Evolutionary conservation across 2,329 filamentous ascomycete species (phyloP).

Genomic region (Chaetomiaceae sp.): DNA sequence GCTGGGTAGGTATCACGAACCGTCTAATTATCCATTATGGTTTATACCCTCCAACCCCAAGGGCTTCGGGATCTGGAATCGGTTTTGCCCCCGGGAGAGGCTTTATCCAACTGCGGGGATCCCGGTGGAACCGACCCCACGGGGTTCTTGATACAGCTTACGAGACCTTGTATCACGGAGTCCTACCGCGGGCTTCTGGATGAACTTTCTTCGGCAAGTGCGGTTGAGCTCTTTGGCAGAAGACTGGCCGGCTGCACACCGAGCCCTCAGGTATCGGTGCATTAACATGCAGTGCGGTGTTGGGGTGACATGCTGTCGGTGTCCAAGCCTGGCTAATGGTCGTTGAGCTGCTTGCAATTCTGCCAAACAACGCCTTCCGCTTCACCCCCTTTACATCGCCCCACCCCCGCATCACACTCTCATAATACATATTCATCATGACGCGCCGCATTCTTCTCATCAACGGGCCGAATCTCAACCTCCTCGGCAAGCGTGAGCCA

Average conservation of each 20-base stretch:
- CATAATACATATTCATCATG: conserved; percentile 27
- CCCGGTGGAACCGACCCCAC: background rate
- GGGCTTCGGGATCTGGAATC: background rate
- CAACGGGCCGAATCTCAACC: conserved; percentile 79
- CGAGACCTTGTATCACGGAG: background rate
- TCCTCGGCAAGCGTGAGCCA: conserved; percentile 69
- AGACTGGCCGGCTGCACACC: background rate
- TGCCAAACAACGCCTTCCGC: too few relatives aligned
- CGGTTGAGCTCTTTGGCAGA: too few relatives aligned
- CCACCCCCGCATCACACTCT: background rate
- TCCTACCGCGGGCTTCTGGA: background rate
- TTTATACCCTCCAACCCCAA: background rate
- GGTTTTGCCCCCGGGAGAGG: conserved; percentile 13
- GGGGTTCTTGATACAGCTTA: background rate
- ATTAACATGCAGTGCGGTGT: background rate
- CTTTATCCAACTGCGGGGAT: conserved; percentile 16
- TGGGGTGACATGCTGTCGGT: background rate
- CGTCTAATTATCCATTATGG: too few relatives aligned
- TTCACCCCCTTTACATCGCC: background rate
- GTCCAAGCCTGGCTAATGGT: too few relatives aligned
- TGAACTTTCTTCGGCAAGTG: too few relatives aligned
- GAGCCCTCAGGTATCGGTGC: background rate
- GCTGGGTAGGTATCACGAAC: too few relatives aligned
- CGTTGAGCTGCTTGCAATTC: too few relatives aligned
- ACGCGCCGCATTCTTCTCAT: conserved; percentile 57